Evolutionary conservation across 2,329 filamentous ascomycete genomes (phyloP), one percentile per base, ranked within the genome.

Genomic region (Colletotrichum noveboracense): DNA sequence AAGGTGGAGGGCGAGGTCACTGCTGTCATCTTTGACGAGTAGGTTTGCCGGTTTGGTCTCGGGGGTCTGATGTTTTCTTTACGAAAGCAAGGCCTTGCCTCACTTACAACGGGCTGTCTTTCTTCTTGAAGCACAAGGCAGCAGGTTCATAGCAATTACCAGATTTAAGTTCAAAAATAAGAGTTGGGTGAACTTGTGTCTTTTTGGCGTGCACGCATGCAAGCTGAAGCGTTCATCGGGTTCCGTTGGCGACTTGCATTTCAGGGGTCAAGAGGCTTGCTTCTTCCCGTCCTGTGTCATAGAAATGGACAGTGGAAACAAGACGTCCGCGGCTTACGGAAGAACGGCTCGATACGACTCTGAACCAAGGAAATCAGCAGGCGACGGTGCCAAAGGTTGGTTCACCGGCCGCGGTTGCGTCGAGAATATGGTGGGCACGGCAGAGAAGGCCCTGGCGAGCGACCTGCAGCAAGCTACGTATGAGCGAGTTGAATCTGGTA

Each of bases 11-110:
- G 88, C 26, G 81, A 86, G 77, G 84, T 88, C 28, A 89, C 87
- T 36, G 84, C 85, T 36, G 86, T 87, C 16, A 83, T 90, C 52
- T 91, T 90, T 79, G 82, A 87, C 74, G 87, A 90, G 81, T 84
- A 80, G 71, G 24, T n/a, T 4, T 48, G 36, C 24, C 38, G 58
- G n/a, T 32, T 18, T 34, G 10, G 12, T 24, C n/a, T 52, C 43
- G n/a, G n/a, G 21, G n/a, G n/a, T 21, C 43, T 13, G 12, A 21
- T 21, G 43, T 48, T 21, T 21, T n/a, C n/a, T 12, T 52, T n/a
- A 48, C 43, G 43, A 48, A 48, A n/a, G 43, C n/a, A 52, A 21
- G 10, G n/a, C 43, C n/a, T 21, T 52, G n/a, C n/a, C n/a, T 21
- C 43, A 52, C n/a, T 52, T 52, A 13, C n/a, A 52, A 52, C 10